Conservation (phyloP, 73 alveolate genomes). For the Stentor roeselii region DNA sequence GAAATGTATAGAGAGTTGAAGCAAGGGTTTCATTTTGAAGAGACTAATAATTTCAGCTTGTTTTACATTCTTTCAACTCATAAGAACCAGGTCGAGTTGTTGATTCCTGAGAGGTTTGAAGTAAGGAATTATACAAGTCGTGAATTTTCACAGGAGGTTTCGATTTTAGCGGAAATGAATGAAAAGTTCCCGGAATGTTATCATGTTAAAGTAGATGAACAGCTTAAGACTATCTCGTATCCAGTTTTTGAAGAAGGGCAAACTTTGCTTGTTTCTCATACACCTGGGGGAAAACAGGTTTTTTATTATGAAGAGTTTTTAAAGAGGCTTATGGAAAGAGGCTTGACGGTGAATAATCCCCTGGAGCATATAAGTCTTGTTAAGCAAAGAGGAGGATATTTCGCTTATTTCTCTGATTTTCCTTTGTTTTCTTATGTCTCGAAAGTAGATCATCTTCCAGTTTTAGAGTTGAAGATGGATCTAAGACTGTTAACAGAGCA, state of each 20-base stretch:
- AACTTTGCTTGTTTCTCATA: neutral
- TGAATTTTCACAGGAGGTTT: neutral
- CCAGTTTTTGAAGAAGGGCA: neutral
- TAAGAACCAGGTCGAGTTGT: neutral
- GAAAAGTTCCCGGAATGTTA: neutral
- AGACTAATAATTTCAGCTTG: neutral
- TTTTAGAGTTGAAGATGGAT: no score
- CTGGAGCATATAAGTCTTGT: neutral
- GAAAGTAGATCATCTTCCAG: neutral
- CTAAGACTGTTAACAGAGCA: no score
- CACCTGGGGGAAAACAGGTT: no score
- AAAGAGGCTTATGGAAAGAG: neutral
- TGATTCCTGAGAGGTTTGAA: neutral
- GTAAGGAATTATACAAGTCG: no score
- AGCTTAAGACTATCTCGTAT: neutral
- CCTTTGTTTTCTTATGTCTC: neutral
- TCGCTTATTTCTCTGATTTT: neutral
- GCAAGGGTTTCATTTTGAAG: neutral
- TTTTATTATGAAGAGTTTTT: no score
- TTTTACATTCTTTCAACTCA: neutral
- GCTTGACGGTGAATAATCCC: neutral
- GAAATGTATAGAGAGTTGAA: neutral
- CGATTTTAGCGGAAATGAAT: neutral
- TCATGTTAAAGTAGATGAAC: neutral
- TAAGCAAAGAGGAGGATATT: neutral